phyloP scores from a whole-genome alignment of 352 stramenopile species.

The Elongisporangium prolatum region DNA sequence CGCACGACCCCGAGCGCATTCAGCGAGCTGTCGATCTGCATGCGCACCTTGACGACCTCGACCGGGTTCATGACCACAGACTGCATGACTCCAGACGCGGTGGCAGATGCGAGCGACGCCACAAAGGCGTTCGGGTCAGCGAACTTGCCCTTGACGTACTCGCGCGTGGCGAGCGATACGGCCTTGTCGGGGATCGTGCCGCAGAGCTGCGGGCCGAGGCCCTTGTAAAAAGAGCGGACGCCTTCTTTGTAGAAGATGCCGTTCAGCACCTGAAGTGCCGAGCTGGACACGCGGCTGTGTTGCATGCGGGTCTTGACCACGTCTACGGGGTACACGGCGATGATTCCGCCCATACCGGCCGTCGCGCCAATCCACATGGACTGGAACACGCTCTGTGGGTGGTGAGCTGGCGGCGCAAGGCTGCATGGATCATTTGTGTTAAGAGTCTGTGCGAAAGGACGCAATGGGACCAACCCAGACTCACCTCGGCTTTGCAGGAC shows the following conservation, averaged over 20 bases:
- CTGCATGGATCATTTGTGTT: neutral
- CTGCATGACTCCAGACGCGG: slow-evolving; percentile 60
- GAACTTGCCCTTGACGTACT: slow-evolving; percentile 78
- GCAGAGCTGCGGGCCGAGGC: slow-evolving; percentile 59
- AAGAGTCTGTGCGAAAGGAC: neutral
- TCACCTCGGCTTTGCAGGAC: neutral
- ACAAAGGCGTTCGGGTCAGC: slow-evolving; percentile 64
- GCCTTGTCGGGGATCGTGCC: slow-evolving; percentile 80
- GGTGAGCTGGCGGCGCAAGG: slow-evolving; percentile 20
- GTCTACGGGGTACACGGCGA: slow-evolving; percentile 77
- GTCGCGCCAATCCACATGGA: slow-evolving; percentile 80
- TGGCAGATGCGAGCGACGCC: slow-evolving; percentile 67
- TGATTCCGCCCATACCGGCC: slow-evolving; percentile 75
- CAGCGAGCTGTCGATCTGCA: slow-evolving; percentile 77
- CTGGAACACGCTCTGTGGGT: slow-evolving; percentile 57
- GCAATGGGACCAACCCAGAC: neutral
- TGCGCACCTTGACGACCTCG: slow-evolving; percentile 80
- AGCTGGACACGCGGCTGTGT: slow-evolving; percentile 52
- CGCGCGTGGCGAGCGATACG: slow-evolving; percentile 70
- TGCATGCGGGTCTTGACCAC: slow-evolving; percentile 87
- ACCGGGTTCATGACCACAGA: slow-evolving; percentile 83
- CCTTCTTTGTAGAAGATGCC: slow-evolving; percentile 59
- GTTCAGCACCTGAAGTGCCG: slow-evolving; percentile 48
- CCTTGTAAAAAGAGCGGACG: slow-evolving; percentile 74
- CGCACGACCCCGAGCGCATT: slow-evolving; percentile 46